Percentiles rank a stretch among this genome's conserved stretches.
These are phyloP conservation scores for Trametes coccinea DNA, from an alignment of 768 basidiomycete species.

Conservation along the genomic window DNA sequence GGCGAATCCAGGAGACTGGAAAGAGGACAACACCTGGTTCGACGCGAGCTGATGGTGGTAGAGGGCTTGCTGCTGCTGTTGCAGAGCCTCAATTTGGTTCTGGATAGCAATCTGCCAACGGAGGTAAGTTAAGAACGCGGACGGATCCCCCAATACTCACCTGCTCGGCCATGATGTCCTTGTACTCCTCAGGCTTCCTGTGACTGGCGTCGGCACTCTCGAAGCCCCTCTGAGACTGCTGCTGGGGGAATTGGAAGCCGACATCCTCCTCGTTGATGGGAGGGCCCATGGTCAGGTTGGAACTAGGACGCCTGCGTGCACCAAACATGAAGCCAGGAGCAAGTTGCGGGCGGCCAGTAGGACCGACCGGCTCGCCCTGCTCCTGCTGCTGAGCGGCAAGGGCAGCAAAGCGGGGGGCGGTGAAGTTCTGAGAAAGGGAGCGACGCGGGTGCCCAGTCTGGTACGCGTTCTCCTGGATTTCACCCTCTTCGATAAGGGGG, in stretches of 20 bases:
- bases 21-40: constrained; percentile 74
- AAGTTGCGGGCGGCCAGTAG: constrained; percentile 83
- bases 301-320: constrained; percentile 46
- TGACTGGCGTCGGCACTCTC: constrained; percentile 38
- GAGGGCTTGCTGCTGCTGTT: constrained; percentile 87
- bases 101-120: constrained; percentile 75
- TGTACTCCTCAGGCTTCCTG: constrained; percentile 59
- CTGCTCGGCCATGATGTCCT: constrained; percentile 96
- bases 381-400: constrained; percentile 74
- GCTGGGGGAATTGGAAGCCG: constrained; percentile 84
- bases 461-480: constrained; percentile 63
- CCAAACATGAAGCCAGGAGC: constrained; percentile 94
- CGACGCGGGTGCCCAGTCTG: constrained; percentile 64
- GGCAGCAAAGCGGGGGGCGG: constrained; percentile 86
- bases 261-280: constrained; percentile 80
- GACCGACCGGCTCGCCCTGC: constrained; percentile 55
- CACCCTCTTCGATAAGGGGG: constrained; percentile 69
- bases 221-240: constrained; percentile 45
- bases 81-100: constrained; percentile 85
- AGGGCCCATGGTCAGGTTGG: constrained; percentile 58
- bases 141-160: constrained; percentile 41
- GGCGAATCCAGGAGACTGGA: constrained; percentile 73
- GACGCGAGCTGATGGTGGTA: constrained; percentile 91
- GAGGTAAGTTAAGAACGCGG: not conserved
- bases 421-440: constrained; percentile 80